Percentiles rank a stretch among this genome's conserved stretches.
Conservation (phyloP, 2,329 filamentous ascomycete genomes). For the Orbilia brochopaga region DNA sequence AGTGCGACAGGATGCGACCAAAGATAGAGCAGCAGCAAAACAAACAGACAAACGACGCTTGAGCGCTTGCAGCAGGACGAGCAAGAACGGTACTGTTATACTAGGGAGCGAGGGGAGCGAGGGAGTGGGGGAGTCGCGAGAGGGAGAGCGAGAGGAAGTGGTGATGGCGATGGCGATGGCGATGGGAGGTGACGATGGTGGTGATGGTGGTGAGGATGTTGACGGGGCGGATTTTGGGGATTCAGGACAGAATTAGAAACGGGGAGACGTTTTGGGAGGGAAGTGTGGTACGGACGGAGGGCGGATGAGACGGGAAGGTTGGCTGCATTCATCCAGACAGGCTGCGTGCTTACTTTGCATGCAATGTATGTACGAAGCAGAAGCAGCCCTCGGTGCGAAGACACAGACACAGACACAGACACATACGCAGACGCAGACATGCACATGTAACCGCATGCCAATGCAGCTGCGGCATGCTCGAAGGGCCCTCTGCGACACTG, state of each 20-base stretch:
- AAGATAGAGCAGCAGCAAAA: neutral
- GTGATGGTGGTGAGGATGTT: neutral
- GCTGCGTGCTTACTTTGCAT: neutral
- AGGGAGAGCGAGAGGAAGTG: neutral
- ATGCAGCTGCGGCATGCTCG: neutral
- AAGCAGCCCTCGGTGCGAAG: too few relatives aligned
- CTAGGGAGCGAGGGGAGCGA: neutral
- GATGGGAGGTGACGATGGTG: neutral
- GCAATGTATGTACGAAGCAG: too few relatives aligned
- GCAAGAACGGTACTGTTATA: neutral
- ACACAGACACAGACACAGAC: too few relatives aligned
- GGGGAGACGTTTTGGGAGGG: neutral
- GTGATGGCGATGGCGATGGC: neutral
- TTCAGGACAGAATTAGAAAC: neutral
- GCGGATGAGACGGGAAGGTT: constrained; percentile 1
- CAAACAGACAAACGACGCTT: neutral
- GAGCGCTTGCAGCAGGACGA: constrained; percentile 1
- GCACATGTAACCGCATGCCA: neutral
- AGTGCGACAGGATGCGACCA: constrained; percentile 4
- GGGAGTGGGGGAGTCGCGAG: neutral
- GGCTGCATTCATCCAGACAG: neutral
- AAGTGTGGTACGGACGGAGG: neutral
- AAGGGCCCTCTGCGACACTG: too few relatives aligned
- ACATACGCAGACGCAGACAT: too few relatives aligned
- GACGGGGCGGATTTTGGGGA: neutral